phyloP scores from a whole-genome alignment of 139 green algal genomes.

The Closterium sp. region DNA sequence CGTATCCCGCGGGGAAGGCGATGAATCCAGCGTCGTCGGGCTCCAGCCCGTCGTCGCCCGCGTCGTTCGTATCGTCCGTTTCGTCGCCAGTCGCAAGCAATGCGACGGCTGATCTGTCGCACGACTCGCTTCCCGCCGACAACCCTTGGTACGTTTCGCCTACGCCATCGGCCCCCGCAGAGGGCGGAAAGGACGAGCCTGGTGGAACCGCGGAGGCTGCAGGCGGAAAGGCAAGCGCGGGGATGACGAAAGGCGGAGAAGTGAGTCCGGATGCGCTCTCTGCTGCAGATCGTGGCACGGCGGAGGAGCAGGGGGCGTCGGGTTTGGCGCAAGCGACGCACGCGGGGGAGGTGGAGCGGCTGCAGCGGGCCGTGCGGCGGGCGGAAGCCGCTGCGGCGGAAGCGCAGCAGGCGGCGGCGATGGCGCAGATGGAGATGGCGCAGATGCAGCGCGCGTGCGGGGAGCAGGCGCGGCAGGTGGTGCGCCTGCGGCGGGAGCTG shows the following conservation, averaged over 20 bases:
- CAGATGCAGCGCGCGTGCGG: background rate
- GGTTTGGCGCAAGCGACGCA: background rate
- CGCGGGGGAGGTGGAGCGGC: background rate
- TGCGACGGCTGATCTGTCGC: background rate
- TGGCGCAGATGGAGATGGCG: background rate
- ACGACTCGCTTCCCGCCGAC: background rate
- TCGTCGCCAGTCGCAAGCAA: background rate
- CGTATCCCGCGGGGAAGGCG: background rate
- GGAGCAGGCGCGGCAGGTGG: background rate
- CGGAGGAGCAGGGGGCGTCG: background rate
- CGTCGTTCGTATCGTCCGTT: background rate
- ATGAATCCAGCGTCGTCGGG: background rate
- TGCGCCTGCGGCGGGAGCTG: constrained; percentile 14
- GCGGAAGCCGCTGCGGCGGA: background rate
- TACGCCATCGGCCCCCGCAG: background rate
- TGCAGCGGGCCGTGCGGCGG: background rate
- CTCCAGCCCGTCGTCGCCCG: background rate
- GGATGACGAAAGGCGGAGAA: background rate
- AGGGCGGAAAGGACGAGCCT: background rate
- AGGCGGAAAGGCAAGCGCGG: too few relatives aligned
- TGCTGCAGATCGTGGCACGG: background rate
- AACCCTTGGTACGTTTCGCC: background rate
- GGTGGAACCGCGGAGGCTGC: background rate
- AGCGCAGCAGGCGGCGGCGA: background rate
- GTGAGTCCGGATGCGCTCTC: background rate